Evolutionary conservation across 192 early-diverging fungal species (phyloP), one percentile per base, ranked within the genome.

Genomic region (Backusella tarrabulga): DNA sequence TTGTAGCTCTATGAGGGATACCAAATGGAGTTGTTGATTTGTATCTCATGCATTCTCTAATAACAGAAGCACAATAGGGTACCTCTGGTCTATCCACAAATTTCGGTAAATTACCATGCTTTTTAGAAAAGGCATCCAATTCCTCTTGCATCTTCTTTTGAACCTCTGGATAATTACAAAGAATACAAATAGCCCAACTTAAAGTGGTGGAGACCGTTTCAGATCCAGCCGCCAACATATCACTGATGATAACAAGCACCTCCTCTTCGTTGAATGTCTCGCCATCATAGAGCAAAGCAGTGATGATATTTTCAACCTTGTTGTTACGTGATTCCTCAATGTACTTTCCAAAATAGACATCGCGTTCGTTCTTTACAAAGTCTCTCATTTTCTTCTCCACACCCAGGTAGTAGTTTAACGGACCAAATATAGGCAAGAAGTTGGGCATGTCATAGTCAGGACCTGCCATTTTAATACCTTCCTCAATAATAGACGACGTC

Each of bases 21-120:
- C 76, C 75, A 40, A 81, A 35, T 2, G 76, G 26, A 17, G 38
- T 76, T 0, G 72, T 60, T 0, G 76, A 56, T 21, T 69, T 63
- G 19, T 26, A 78, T 21, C 76, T 70, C 52, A 77, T 41, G 15
- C 69, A 42, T 41, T 81, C 80, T 26, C 67, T 76, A 1, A 78
- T 38, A 3, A 72, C 36, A 36, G 80, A 69, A 44, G 12, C 23
- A 34, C 46, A 34, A 74, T 73, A 77, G 2, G 80, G 80, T 17
- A 78, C 15, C 17, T 81, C 34, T 23, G 3, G 0, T 63, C 50
- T 29, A 44, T 81, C 67, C 2, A 2, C 26, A 8, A 73, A 54
- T 6, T 23, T 26, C 15, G 80, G 80, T 4, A 67, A 38, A 6
- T 26, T 14, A 38, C 41, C 60, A 6, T 66, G 3, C 60, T 21